Evolutionary conservation across 1,284 basidiomycete genomes (phyloP).

Genomic region (Cutaneotrichosporon daszewskae): DNA sequence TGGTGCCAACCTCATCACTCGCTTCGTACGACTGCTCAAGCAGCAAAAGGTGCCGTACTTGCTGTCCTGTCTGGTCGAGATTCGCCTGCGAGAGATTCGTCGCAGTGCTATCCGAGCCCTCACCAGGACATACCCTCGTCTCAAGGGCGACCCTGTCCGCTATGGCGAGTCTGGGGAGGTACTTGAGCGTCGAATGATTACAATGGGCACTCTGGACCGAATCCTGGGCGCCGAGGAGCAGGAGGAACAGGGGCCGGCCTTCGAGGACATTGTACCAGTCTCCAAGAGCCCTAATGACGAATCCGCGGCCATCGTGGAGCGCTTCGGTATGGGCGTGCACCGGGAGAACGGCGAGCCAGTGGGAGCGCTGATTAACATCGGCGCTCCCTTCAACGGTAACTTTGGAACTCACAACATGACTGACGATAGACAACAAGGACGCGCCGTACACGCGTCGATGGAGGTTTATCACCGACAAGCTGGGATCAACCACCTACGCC

Average conservation of each 20-base stretch:
- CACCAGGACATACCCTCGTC: constrained; percentile 48
- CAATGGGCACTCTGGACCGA: constrained; percentile 34
- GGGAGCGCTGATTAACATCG: constrained; percentile 56
- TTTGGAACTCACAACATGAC: constrained; percentile 20
- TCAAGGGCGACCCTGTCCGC: constrained; percentile 40
- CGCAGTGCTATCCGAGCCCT: constrained; percentile 52
- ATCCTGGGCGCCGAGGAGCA: constrained; percentile 50
- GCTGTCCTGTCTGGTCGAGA: constrained; percentile 53
- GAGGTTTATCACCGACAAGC: constrained; percentile 71
- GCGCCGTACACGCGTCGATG: constrained; percentile 58
- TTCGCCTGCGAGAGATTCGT: constrained; percentile 52
- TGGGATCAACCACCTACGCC: constrained; percentile 57
- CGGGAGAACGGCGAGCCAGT: constrained; percentile 36
- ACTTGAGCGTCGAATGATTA: constrained; percentile 35
- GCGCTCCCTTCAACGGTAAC: constrained; percentile 56
- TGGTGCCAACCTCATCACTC: constrained; percentile 56
- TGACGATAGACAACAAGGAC: constrained; percentile 58
- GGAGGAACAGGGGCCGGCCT: constrained; percentile 40
- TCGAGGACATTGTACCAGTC: constrained; percentile 38
- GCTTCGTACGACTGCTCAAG: constrained; percentile 52
- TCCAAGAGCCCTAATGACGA: constrained; percentile 26
- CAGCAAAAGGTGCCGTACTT: constrained; percentile 48
- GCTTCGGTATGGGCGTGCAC: constrained; percentile 42
- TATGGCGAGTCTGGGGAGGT: constrained; percentile 30
- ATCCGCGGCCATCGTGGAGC: constrained; percentile 29